These are phyloP conservation scores for Ophiostoma quercus DNA, from an alignment of 2,329 filamentous ascomycete genomes.

Conservation along the genomic window DNA sequence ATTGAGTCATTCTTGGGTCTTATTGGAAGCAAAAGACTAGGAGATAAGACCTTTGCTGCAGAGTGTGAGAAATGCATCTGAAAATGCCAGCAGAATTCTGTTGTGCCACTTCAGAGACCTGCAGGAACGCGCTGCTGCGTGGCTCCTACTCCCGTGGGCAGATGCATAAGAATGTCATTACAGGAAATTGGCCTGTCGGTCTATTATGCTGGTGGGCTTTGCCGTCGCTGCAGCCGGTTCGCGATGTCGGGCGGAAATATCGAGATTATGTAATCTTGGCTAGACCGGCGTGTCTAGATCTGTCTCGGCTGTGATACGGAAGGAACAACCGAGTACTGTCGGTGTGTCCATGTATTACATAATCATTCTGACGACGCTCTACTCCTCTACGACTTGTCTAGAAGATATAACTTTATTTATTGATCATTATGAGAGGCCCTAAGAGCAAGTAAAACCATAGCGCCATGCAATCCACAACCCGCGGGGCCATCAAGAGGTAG, in stretches of 20 bases:
- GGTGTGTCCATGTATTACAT: not conserved
- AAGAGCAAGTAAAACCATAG: not conserved
- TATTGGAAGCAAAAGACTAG: not conserved
- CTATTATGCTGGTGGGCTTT: not conserved
- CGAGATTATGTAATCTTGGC: not conserved
- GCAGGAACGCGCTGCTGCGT: not conserved
- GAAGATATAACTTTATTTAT: not conserved
- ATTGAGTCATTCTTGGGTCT: not conserved
- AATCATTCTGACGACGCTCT: not conserved
- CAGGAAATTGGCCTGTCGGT: not conserved
- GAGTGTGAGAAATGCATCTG: not conserved
- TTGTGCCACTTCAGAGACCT: conserved; percentile 11
- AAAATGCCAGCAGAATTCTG: not conserved
- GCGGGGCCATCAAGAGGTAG: conserved; percentile 7
- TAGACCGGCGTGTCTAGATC: not conserved
- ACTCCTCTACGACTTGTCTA: not conserved
- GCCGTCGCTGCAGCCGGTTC: not conserved
- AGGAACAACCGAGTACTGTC: not conserved
- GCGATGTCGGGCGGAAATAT: not conserved
- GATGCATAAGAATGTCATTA: not conserved
- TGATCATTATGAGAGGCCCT: not conserved
- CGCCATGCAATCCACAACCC: conserved; percentile 2
- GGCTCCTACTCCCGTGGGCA: not conserved
- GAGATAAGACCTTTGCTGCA: not conserved
- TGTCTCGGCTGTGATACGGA: too few species aligned